Conservation (phyloP, 768 basidiomycete species). For the Russula dissimulans region DNA sequence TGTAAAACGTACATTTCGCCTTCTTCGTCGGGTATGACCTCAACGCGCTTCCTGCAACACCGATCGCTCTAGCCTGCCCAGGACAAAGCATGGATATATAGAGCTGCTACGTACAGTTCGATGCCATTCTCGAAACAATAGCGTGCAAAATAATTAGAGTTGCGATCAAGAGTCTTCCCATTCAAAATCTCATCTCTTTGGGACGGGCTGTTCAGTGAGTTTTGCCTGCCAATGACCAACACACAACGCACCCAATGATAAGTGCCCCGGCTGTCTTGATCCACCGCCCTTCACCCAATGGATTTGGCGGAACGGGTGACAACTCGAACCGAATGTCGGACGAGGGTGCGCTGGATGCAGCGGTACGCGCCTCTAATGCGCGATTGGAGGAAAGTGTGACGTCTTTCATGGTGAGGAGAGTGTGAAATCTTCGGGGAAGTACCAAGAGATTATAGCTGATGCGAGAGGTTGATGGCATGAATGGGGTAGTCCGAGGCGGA, state of each 20-base stretch:
- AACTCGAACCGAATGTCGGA: conserved; percentile 32
- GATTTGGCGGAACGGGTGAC: conserved; percentile 54
- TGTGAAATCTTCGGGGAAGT: not conserved
- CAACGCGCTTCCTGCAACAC: conserved; percentile 62
- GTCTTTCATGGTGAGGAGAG: not conserved
- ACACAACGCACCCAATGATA: conserved; percentile 55
- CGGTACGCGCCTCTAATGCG: not conserved
- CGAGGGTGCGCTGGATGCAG: not conserved
- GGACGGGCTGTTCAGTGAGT: not conserved
- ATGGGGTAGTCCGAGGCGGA: not conserved
- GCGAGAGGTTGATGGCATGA: conserved; percentile 8
- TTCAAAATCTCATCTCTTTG: conserved; percentile 84
- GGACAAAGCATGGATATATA: conserved; percentile 16
- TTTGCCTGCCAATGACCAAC: not conserved
- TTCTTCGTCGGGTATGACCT: conserved; percentile 87
- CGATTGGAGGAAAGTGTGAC: not conserved
- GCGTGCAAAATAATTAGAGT: conserved; percentile 80
- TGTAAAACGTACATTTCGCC: conserved; percentile 65
- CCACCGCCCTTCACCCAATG: conserved; percentile 56
- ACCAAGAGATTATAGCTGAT: conserved; percentile 2
- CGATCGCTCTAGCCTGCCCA: conserved; percentile 18
- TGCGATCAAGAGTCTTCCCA: conserved; percentile 78
- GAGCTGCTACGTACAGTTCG: conserved; percentile 43
- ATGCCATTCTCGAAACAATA: conserved; percentile 86
- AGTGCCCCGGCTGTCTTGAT: conserved; percentile 70